Conservation (phyloP, 108 stramenopile genomes). For the Conticribra guillardii region DNA sequence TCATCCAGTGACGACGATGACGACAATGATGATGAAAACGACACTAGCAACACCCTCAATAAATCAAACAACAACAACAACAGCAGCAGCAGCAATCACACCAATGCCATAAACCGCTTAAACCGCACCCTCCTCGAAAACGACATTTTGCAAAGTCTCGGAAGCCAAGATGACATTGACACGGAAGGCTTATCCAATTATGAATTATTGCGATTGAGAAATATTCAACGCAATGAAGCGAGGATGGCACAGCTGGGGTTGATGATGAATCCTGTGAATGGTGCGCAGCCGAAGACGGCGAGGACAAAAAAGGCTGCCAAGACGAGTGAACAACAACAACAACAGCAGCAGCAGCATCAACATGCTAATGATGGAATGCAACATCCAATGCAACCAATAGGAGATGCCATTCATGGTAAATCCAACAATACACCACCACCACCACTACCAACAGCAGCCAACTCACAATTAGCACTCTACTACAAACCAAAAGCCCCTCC, state of each 20-base stretch:
- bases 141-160: not conserved
- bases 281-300: not conserved
- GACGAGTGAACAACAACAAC: not conserved
- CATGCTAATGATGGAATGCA: not conserved
- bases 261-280: not conserved
- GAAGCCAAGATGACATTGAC: conserved; percentile 4
- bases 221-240: conserved; percentile 39
- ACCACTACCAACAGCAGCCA: not conserved
- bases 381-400: too few relatives aligned
- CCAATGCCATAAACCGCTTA: not conserved
- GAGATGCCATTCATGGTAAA: not conserved
- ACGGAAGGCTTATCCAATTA: conserved; percentile 17
- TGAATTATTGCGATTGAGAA: conserved; percentile 35
- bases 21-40: too few relatives aligned
- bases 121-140: not conserved
- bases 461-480: not conserved
- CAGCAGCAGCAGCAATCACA: not conserved
- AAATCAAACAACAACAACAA: not conserved
- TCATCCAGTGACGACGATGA: too few relatives aligned
- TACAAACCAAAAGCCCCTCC: not conserved
- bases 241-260: conserved; percentile 21
- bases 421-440: not conserved
- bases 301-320: not conserved
- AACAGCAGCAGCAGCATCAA: not conserved
- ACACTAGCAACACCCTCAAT: too few relatives aligned